Base-by-base conservation (phyloP, 176 grass and related monocot genomes). In the Zizania latifolia region DNA sequence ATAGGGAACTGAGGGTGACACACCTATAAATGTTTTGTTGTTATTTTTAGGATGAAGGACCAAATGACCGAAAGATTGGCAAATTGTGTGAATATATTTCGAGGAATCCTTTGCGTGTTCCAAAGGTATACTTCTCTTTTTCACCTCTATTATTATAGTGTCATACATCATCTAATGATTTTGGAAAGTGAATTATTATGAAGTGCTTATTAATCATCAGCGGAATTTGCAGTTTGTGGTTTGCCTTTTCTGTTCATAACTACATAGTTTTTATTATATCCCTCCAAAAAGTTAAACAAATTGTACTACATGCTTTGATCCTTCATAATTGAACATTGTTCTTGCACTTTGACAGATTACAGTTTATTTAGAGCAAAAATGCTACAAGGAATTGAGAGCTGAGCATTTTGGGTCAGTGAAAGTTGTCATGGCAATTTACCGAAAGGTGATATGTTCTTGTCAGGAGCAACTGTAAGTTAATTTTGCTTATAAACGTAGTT, bases 1-100 rank as follows among this genome's bases (percentile, higher is more conserved):
- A 10, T 50, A 13, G 13, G 13, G 16, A 50, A 64, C n/a, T 44
- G 38, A 76, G 6, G 11, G 43, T 45, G 19, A 8, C 8, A 51
- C 6, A 11, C 37, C 19, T 76, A 5, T 62, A 24, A 11, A 30
- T 60, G 14, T 39, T 31, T 24, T 58, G 23, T 35, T 44, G 10
- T 75, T 86, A 4, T 16, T 53, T 83, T 84, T 73, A 98, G 94
- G 94, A 98, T 43, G 94, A 94, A 87, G 78, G 28, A 24, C 94
- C 94, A 54, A 98, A 94, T 81, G 91, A 94, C 62, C 86, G 94
- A 38, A 90, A 98, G 74, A 98, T 98, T 8, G 73, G 86, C 5
- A 98, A 98, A 89, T 71, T 98, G 65, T 98, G 94, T 34, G 94
- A 98, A 88, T 98, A 98, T 76, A 90, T 85, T 88, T 92, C 91